Evolutionary conservation across 805 yeast species (phyloP).

Genomic region (Spathaspora gorwiae): DNA sequence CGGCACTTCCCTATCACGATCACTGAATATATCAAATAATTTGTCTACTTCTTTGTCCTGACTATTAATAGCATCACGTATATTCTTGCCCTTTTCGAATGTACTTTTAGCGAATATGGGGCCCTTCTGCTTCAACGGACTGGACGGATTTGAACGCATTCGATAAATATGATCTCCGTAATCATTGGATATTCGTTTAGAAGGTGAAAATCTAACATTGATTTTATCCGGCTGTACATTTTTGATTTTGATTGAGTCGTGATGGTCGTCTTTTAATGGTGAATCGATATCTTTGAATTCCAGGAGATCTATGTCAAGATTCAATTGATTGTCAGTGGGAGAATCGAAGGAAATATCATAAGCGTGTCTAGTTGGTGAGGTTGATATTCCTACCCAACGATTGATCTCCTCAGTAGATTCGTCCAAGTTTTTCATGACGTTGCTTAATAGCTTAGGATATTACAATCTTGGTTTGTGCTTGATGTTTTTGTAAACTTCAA

Average conservation of each 20-base stretch:
- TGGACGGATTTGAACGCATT: conserved; percentile 5
- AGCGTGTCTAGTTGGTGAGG: neutral
- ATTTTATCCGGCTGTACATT: neutral
- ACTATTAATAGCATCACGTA: too few relatives aligned
- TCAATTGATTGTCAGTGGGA: too few relatives aligned
- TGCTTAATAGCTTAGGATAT: neutral
- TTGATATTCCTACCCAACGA: neutral
- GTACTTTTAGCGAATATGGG: neutral
- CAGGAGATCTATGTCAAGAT: too few relatives aligned
- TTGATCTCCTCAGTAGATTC: conserved; percentile 2
- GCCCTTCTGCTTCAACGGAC: conserved; percentile 11
- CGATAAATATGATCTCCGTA: conserved; percentile 14
- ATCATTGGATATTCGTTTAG: conserved; percentile 13
- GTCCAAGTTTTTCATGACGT: neutral
- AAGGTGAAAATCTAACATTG: conserved; percentile 8
- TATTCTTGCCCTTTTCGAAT: too few relatives aligned
- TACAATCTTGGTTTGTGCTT: neutral
- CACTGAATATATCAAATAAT: too few relatives aligned
- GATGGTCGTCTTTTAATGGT: too few relatives aligned
- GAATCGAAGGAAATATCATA: neutral
- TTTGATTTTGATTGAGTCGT: neutral
- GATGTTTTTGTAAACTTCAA: neutral
- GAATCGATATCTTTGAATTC: too few relatives aligned
- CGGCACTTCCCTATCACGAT: too few relatives aligned
- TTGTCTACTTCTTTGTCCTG: too few relatives aligned